Conservation (phyloP, 1,284 basidiomycete species). For the Anthracocystis setariae region DNA sequence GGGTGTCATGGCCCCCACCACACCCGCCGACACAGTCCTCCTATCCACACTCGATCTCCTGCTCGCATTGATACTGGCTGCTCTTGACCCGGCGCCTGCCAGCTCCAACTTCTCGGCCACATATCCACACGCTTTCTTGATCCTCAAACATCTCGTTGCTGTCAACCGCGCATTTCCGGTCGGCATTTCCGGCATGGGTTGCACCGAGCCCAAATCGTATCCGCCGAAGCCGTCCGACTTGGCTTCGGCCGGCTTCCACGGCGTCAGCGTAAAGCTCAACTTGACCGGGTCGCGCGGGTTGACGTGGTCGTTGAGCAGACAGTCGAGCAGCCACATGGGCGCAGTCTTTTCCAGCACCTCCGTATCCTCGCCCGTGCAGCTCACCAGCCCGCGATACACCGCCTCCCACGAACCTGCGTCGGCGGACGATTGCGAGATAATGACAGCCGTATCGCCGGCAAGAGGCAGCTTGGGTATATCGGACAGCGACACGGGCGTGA, state of each 20-base stretch:
- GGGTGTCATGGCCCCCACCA: too few relatives aligned
- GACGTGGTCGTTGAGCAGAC: slow-evolving; percentile 73
- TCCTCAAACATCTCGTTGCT: slow-evolving; percentile 83
- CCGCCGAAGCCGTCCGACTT: slow-evolving; percentile 43
- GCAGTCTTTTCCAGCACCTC: slow-evolving; percentile 78
- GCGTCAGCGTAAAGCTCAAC: slow-evolving; percentile 82
- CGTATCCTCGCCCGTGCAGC: slow-evolving; percentile 75
- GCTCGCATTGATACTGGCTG: slow-evolving; percentile 42
- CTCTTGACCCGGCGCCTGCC: slow-evolving; percentile 23
- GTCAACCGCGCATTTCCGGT: slow-evolving; percentile 85
- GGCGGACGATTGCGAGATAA: slow-evolving; percentile 84
- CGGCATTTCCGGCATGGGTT: slow-evolving; percentile 38
- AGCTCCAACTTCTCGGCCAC: slow-evolving; percentile 88
- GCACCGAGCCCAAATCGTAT: slow-evolving; percentile 14
- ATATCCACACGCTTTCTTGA: slow-evolving; percentile 84
- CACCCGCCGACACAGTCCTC: neutral
- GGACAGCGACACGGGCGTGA: slow-evolving; percentile 76
- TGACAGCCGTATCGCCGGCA: slow-evolving; percentile 75
- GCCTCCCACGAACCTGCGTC: slow-evolving; percentile 78
- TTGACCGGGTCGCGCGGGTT: slow-evolving; percentile 37
- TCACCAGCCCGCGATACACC: slow-evolving; percentile 77
- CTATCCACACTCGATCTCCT: slow-evolving; percentile 33
- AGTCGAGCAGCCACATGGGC: slow-evolving; percentile 90
- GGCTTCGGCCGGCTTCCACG: slow-evolving; percentile 70
- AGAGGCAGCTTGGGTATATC: slow-evolving; percentile 80